These are phyloP conservation scores for Begonia masoniana DNA, from an alignment of 306 rosid species.

Conservation along the genomic window DNA sequence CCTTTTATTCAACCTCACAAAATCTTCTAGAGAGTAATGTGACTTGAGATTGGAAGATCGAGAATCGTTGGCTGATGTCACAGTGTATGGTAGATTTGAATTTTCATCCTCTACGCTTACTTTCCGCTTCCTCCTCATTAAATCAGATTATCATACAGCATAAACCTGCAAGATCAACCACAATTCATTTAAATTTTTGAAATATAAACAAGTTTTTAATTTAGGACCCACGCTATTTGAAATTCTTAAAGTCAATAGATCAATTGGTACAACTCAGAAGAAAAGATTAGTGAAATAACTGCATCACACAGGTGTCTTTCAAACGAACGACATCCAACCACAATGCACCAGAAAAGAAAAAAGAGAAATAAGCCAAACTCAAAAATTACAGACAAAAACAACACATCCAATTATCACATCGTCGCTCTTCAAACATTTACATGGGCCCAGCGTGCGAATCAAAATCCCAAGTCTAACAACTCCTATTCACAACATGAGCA, in stretches of 20 bases:
- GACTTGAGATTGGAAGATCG: slow-evolving; percentile 44
- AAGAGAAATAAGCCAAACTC: too few relatives aligned
- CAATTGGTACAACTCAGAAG: too few relatives aligned
- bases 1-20: slow-evolving; percentile 73
- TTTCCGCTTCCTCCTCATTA: slow-evolving; percentile 98
- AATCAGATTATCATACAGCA: slow-evolving; percentile 12
- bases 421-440: too few relatives aligned
- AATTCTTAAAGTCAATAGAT: too few relatives aligned
- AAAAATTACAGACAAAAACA: too few relatives aligned
- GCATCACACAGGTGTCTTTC: too few relatives aligned
- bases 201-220: slow-evolving; percentile 1
- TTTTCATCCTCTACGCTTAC: slow-evolving; percentile 59
- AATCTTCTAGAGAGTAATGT: slow-evolving; percentile 76
- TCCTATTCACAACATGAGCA: too few relatives aligned
- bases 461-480: too few relatives aligned
- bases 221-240: neutral
- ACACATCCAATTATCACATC: too few relatives aligned
- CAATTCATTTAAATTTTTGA: slow-evolving; percentile 7
- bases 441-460: too few relatives aligned
- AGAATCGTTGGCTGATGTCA: slow-evolving; percentile 33
- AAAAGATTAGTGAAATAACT: neutral
- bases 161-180: slow-evolving; percentile 8
- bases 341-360: too few relatives aligned
- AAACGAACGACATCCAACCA: too few relatives aligned
- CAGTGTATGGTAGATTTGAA: slow-evolving; percentile 23